phyloP scores from a whole-genome alignment of 2,329 filamentous ascomycete species.

The Escovopsis weberi region DNA sequence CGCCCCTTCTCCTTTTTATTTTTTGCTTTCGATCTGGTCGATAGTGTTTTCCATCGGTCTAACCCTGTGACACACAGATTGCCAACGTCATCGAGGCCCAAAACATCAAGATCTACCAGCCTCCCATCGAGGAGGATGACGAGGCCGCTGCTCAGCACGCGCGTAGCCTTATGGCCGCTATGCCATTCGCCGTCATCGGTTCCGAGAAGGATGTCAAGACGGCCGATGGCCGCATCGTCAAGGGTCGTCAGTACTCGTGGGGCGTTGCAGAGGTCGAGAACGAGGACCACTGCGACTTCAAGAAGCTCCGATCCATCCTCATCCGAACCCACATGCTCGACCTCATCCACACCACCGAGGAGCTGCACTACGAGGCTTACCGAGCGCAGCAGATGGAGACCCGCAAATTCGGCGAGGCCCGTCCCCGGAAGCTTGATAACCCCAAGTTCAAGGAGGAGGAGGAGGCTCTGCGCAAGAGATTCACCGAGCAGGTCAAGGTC shows the following conservation, averaged over 20 bases:
- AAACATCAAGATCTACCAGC: constrained; percentile 99
- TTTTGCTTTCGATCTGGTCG: not conserved
- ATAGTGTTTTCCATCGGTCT: constrained; percentile 13
- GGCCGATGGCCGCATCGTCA: constrained; percentile 87
- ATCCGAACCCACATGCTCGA: constrained; percentile 99
- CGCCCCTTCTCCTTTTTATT: not conserved
- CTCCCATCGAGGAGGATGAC: constrained; percentile 94
- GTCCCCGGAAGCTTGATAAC: constrained; percentile 96
- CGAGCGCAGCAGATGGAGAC: constrained; percentile 99
- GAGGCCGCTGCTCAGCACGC: constrained; percentile 92
- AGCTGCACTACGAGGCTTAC: constrained; percentile 98
- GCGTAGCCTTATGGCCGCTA: constrained; percentile 83
- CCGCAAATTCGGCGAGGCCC: constrained; percentile 94
- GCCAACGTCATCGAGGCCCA: constrained; percentile 92
- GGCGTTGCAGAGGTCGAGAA: constrained; percentile 99
- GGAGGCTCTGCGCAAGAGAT: constrained; percentile 93
- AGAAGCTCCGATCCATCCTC: constrained; percentile 97
- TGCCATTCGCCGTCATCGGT: constrained; percentile 98
- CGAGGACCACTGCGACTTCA: constrained; percentile 99
- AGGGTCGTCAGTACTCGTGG: constrained; percentile 98
- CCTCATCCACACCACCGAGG: constrained; percentile 98
- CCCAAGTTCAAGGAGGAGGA: constrained; percentile 99
- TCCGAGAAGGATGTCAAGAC: constrained; percentile 99
- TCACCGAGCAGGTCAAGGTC: constrained; percentile 99
- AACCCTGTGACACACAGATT: constrained; percentile 41